Conservation (phyloP, 352 stramenopile genomes). For the Peronospora farinosa region DNA sequence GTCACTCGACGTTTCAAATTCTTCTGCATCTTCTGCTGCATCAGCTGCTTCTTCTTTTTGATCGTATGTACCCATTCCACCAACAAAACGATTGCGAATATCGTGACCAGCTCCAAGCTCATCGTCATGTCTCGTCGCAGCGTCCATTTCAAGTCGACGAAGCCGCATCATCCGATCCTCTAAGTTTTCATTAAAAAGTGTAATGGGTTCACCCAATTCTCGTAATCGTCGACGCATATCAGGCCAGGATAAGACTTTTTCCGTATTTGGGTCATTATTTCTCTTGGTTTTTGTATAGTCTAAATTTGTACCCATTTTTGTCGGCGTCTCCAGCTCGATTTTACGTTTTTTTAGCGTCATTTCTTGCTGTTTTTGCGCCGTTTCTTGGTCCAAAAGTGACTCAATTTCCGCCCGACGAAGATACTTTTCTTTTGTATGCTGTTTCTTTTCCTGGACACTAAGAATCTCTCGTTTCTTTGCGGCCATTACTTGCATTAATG, state of each 20-base stretch:
- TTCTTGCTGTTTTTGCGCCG: slow-evolving; percentile 1
- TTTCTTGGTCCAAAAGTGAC: slow-evolving; percentile 39
- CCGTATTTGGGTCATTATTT: not conserved
- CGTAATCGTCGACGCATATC: slow-evolving; percentile 82
- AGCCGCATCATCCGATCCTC: slow-evolving; percentile 61
- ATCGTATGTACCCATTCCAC: slow-evolving; percentile 22
- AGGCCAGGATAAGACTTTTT: slow-evolving; percentile 40
- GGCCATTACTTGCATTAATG: slow-evolving; percentile 64
- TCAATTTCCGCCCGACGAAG: slow-evolving; percentile 70
- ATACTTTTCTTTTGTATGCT: slow-evolving; percentile 65
- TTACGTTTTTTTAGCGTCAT: slow-evolving; percentile 40
- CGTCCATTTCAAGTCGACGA: slow-evolving; percentile 55
- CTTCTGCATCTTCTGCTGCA: slow-evolving; percentile 27
- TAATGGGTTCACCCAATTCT: slow-evolving; percentile 74
- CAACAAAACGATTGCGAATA: slow-evolving; percentile 73
- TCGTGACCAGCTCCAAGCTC: slow-evolving; percentile 64
- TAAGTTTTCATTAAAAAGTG: slow-evolving; percentile 82
- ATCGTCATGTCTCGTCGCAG: slow-evolving; percentile 59
- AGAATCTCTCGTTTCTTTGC: slow-evolving; percentile 79
- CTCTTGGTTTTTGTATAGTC: not conserved
- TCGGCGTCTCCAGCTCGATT: slow-evolving; percentile 14
- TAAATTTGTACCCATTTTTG: not conserved
- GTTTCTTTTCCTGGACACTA: slow-evolving; percentile 44
- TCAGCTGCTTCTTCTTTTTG: slow-evolving; percentile 44
- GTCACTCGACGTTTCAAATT: slow-evolving; percentile 16